Conservation (phyloP, 2,329 filamentous ascomycete species). For the Nemania sp. region DNA sequence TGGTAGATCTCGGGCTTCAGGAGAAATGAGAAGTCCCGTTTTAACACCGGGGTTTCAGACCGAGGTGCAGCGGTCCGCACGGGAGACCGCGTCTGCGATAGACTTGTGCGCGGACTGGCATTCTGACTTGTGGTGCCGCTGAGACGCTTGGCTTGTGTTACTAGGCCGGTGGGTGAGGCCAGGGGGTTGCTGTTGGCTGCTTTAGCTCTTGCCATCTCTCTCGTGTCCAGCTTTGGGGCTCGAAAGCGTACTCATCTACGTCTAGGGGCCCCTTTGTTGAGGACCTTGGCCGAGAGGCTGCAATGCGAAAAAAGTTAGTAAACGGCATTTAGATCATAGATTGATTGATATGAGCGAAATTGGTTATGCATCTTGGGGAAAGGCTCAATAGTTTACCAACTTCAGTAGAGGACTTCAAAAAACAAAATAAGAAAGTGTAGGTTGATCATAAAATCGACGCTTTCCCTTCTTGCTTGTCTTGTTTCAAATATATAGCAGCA, state of each 20-base stretch:
- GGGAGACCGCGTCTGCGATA: conserved; percentile 41
- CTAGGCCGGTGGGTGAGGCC: conserved; percentile 39
- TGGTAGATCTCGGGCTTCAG: conserved; percentile 86
- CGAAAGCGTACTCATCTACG: conserved; percentile 72
- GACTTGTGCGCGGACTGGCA: conserved; percentile 44
- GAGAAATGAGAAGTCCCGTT: conserved; percentile 83
- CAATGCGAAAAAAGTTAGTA: conserved; percentile 46
- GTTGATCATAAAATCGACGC: background rate
- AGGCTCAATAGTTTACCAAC: background rate
- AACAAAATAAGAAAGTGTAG: conserved; percentile 7
- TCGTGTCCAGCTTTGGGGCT: conserved; percentile 26
- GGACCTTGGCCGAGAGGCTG: conserved; percentile 72
- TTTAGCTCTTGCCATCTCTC: conserved; percentile 20
- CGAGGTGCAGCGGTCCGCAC: conserved; percentile 33
- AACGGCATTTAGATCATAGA: conserved; percentile 39
- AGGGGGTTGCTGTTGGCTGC: conserved; percentile 40
- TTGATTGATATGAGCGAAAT: background rate
- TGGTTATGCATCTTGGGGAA: conserved; percentile 1
- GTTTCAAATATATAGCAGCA: background rate
- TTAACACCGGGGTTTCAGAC: conserved; percentile 49
- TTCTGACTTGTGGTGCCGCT: conserved; percentile 40
- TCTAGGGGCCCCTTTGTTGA: conserved; percentile 85
- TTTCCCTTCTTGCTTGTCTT: conserved; percentile 10
- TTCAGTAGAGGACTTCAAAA: background rate
- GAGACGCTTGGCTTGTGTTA: conserved; percentile 47